A percentile compares a stretch with the other conserved stretches of the same genome.
Evolutionary conservation across 163 green algal genomes (phyloP).

Genomic region (Scenedesmus sp.): DNA sequence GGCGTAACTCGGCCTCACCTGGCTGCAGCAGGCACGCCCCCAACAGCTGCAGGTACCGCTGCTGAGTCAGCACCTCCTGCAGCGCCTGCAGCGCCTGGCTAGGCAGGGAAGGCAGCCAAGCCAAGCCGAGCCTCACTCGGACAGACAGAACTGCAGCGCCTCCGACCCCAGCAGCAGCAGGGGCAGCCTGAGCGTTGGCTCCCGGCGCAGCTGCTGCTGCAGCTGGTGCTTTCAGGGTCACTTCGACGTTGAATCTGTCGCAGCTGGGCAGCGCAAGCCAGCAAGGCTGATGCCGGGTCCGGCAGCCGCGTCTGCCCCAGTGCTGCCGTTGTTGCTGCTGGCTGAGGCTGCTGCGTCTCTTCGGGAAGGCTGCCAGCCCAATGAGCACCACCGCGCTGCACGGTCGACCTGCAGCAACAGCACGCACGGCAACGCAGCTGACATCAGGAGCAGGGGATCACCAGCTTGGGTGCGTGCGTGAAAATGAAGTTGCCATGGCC

Average conservation of each 20-base stretch:
- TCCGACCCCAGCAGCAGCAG: constrained; percentile 14
- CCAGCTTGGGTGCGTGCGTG: no score
- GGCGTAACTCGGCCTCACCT: no score
- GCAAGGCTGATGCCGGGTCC: not conserved
- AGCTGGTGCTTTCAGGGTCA: not conserved
- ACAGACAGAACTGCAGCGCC: not conserved
- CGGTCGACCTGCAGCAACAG: no score
- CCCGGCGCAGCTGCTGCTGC: not conserved
- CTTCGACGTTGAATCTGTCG: not conserved
- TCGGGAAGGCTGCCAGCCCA: no score
- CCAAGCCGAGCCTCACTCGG: not conserved
- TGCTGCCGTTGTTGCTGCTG: constrained; percentile 9
- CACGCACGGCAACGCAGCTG: no score
- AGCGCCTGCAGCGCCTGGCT: constrained; percentile 38
- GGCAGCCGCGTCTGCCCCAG: not conserved
- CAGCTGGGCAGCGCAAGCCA: not conserved
- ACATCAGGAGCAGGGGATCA: no score
- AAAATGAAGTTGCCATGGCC: no score
- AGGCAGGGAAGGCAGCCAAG: constrained; percentile 33
- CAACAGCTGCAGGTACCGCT: not conserved
- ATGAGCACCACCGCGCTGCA: no score
- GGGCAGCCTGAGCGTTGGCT: not conserved
- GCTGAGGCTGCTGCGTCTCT: constrained; percentile 7
- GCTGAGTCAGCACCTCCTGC: constrained; percentile 4
- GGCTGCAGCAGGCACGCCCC: not conserved